phyloP scores from a whole-genome alignment of 495 filamentous ascomycete species.

The Amniculicola lignicola region DNA sequence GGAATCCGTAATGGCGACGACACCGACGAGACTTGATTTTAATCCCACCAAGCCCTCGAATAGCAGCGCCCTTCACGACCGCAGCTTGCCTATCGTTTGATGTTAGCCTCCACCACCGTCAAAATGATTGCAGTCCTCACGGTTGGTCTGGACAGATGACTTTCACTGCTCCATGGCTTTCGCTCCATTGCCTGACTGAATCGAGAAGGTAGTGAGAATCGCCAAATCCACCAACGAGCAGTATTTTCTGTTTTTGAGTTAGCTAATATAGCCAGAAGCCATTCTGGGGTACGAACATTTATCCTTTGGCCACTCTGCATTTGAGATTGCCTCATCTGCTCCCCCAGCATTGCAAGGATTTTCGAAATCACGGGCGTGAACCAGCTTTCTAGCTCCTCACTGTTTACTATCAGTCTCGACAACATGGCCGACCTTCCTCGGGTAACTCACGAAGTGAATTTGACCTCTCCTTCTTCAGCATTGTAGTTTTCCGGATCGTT shows the following conservation, averaged over 20 bases:
- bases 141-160: constrained; percentile 13
- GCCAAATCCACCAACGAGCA: constrained; percentile 42
- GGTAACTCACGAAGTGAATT: not conserved
- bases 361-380: constrained; percentile 37
- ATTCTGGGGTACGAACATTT: constrained; percentile 4
- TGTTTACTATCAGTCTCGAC: too few relatives aligned
- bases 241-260: constrained; percentile 29
- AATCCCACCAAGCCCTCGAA: constrained; percentile 31
- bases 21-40: constrained; percentile 5
- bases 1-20: constrained; percentile 36
- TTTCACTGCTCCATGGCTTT: not conserved
- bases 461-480: constrained; percentile 8
- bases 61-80: constrained; percentile 35
- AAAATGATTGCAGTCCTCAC: not conserved
- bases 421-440: too few relatives aligned
- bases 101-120: not conserved
- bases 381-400: constrained; percentile 33
- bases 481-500: not conserved
- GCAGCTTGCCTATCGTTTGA: constrained; percentile 31
- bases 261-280: not conserved
- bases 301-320: constrained; percentile 6
- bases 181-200: constrained; percentile 32
- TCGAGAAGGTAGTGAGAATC: constrained; percentile 33
- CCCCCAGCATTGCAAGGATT: constrained; percentile 30
- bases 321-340: constrained; percentile 26